A percentile compares a stretch with the other conserved stretches of the same genome.
Evolutionary conservation across 140 eudicot genomes (phyloP).

Genomic region (Flaveria floridana): DNA sequence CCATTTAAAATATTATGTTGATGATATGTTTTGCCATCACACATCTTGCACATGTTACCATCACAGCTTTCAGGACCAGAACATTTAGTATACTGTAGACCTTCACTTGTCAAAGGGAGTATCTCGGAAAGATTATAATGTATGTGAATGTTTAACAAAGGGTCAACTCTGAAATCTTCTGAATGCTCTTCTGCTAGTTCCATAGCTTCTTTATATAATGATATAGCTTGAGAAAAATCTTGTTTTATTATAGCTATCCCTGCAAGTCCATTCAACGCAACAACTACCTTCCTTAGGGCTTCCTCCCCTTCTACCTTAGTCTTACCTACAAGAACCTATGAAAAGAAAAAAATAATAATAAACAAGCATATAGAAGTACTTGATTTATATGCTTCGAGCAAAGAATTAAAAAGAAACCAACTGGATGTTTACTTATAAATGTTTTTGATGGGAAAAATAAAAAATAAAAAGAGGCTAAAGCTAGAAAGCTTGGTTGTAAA

Average conservation of each 20-base stretch:
- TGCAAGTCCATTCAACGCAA: conserved; percentile 89
- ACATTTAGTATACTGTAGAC: conserved; percentile 26
- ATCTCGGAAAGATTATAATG: conserved; percentile 83
- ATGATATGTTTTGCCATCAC: conserved; percentile 36
- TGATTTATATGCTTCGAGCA: background rate
- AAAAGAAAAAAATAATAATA: conserved; percentile 1
- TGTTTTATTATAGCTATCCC: conserved; percentile 75
- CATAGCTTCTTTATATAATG: conserved; percentile 72
- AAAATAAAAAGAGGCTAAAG: too few species aligned
- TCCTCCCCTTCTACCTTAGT: conserved; percentile 97
- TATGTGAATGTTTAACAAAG: conserved; percentile 78
- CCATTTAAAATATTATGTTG: conserved; percentile 30
- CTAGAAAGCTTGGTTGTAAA: background rate
- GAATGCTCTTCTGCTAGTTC: conserved; percentile 63
- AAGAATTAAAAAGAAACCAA: conserved; percentile 13
- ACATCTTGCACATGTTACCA: conserved; percentile 32
- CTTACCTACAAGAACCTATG: conserved; percentile 86
- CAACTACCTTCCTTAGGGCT: conserved; percentile 76
- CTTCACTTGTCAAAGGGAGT: conserved; percentile 45
- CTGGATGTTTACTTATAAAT: background rate
- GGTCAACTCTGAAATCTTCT: conserved; percentile 91
- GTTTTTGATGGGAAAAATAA: background rate
- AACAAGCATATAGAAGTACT: conserved; percentile 4
- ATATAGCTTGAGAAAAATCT: conserved; percentile 66
- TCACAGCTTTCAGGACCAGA: conserved; percentile 36